A percentile compares a stretch with the other conserved stretches of the same genome.
Evolutionary conservation across 805 yeast species (phyloP).

Genomic region (Suhomyces kilbournensis): DNA sequence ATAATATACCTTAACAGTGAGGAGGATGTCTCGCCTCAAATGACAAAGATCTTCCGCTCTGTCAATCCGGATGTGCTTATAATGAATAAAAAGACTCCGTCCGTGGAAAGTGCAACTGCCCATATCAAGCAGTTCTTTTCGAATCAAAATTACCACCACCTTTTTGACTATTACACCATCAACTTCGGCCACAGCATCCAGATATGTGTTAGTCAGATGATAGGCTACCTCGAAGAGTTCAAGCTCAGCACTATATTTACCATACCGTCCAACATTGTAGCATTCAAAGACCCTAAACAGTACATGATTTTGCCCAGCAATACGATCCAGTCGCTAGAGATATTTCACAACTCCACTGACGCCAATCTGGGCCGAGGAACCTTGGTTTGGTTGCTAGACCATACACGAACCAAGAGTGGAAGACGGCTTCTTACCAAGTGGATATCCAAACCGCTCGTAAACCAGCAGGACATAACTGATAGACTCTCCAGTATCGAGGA

Average conservation of each 20-base stretch:
- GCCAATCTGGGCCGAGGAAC: slow-evolving; percentile 57
- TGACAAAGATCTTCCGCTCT: slow-evolving; percentile 15
- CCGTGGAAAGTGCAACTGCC: neutral
- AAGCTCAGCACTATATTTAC: slow-evolving; percentile 55
- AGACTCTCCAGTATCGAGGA: slow-evolving; percentile 56
- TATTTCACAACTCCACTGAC: slow-evolving; percentile 65
- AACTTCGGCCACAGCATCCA: slow-evolving; percentile 22
- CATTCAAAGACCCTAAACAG: slow-evolving; percentile 45
- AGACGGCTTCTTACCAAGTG: slow-evolving; percentile 63
- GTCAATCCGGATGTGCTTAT: slow-evolving; percentile 5
- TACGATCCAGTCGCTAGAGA: slow-evolving; percentile 69
- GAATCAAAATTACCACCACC: slow-evolving; percentile 15
- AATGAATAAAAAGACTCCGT: neutral
- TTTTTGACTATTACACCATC: slow-evolving; percentile 23
- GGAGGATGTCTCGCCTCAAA: slow-evolving; percentile 31
- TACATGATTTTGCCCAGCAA: slow-evolving; percentile 61
- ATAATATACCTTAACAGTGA: slow-evolving; percentile 41
- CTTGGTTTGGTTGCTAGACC: slow-evolving; percentile 74
- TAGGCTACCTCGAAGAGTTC: slow-evolving; percentile 60
- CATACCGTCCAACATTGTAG: slow-evolving; percentile 47
- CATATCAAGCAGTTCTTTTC: slow-evolving; percentile 25
- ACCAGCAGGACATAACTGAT: slow-evolving; percentile 50
- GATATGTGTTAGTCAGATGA: slow-evolving; percentile 44
- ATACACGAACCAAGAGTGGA: slow-evolving; percentile 78
- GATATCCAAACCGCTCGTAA: slow-evolving; percentile 70